Percentiles rank a stretch among this genome's conserved stretches.
Conservation (phyloP, 2,329 filamentous ascomycete genomes). For the Kalaharituber pfeilii region DNA sequence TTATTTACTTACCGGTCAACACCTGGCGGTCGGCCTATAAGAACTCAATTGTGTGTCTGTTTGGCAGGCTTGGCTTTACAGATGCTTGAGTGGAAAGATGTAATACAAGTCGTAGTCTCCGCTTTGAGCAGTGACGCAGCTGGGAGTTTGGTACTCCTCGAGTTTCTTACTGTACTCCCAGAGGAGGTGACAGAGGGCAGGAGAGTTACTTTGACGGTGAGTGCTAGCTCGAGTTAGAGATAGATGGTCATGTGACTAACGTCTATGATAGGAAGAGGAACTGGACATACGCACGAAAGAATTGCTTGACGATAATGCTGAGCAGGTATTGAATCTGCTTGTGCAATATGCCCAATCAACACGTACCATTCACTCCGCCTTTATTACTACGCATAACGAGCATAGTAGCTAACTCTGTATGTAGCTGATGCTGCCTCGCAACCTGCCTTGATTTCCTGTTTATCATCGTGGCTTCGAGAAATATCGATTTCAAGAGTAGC, state of each 20-base stretch:
- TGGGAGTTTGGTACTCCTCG: constrained; percentile 73
- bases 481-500: constrained; percentile 71
- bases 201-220: constrained; percentile 97
- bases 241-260: neutral
- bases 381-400: neutral
- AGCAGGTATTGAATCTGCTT: constrained; percentile 70
- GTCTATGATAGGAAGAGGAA: constrained; percentile 64
- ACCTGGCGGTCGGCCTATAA: constrained; percentile 54
- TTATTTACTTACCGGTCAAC: constrained; percentile 67
- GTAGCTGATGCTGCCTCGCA: constrained; percentile 62
- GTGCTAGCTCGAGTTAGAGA: constrained; percentile 41
- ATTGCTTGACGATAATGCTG: constrained; percentile 75
- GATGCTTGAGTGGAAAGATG: constrained; percentile 90
- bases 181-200: constrained; percentile 98
- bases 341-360: constrained; percentile 86
- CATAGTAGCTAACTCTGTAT: constrained; percentile 7
- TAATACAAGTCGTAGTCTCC: constrained; percentile 62
- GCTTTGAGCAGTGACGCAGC: constrained; percentile 58
- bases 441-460: constrained; percentile 80
- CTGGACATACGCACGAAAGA: constrained; percentile 70
- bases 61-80: constrained; percentile 89
- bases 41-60: constrained; percentile 87
- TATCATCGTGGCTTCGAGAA: constrained; percentile 91
- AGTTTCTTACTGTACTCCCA: constrained; percentile 89
- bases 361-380: constrained; percentile 36